Base-by-base conservation (phyloP, 2,329 filamentous ascomycete species). In the Fusarium sp. region DNA sequence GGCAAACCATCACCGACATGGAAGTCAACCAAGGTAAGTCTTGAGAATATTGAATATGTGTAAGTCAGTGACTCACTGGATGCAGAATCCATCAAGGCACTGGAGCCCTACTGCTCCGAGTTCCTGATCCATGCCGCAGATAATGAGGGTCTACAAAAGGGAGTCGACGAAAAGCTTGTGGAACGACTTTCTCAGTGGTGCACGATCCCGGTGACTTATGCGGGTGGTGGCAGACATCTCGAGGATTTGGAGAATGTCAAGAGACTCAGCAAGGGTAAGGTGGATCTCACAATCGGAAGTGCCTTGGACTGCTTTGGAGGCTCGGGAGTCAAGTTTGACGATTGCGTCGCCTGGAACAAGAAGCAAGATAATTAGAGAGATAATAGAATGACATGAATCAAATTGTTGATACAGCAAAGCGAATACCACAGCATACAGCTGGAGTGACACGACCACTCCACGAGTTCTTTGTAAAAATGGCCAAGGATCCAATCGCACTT, bases 1-100 rank as follows among this genome's bases (percentile, higher is more conserved):
- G 96, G 96, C 96, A 98, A 84, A 97, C 94, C 2, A 91, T 98
- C 57, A 98, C 96, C 2, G 93, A 98, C 75, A 97, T 97, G 90
- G 94, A 98, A 78, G 89, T 99, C 69, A 95, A 91, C 68, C 85
- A 92, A 85, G 92, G 95, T 94, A 81, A 71, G 21, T 55, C 28
- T 31, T 31, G 28, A 31, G 28, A 40, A 53, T 13, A 28, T 36
- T 45, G 24, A 53, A n/a, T 40, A 10, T n/a, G 21, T 50, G 42
- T 34, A 51, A 36, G 21, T 28, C 39, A 49, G 34, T 56, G 26
- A 44, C 73, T 75, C 45, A 70, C 56, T 19, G 24, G 40, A 17
- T 36, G 53, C 75, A 97, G 95, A 92, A 70, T 92, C 92, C 7
- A 97, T 98, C 75, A 84, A 86, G 58, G 83, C 88, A 40, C 87